A percentile compares a stretch with the other conserved stretches of the same genome.
These are phyloP conservation scores for Plasmodium adleri DNA, from an alignment of 169 alveolate species.

Conservation along the genomic window DNA sequence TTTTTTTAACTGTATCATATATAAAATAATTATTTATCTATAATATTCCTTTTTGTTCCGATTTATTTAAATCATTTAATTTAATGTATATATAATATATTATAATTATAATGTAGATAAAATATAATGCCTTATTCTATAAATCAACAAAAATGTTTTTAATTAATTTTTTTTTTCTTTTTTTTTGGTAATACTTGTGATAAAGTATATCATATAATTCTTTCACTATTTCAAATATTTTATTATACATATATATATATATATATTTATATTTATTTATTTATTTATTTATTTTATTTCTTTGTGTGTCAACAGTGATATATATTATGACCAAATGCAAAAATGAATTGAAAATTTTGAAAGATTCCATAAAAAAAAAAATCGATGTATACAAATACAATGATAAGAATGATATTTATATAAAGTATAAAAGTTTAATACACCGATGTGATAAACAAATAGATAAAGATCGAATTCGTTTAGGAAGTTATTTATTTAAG, in stretches of 20 bases:
- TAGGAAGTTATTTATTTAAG: constrained; percentile 24
- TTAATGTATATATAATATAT: no score
- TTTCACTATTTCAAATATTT: no score
- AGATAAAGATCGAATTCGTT: constrained; percentile 23
- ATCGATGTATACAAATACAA: neutral
- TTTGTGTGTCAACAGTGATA: neutral
- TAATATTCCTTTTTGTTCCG: no score
- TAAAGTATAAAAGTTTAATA: constrained; percentile 2
- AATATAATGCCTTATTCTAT: no score
- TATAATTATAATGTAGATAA: no score
- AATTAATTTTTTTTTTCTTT: no score
- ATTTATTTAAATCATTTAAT: no score
- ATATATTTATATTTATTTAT: neutral
- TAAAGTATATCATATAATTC: no score
- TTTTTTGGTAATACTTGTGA: no score
- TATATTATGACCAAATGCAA: neutral
- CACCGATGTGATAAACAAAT: constrained; percentile 20
- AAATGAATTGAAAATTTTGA: neutral
- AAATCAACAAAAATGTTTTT: no score
- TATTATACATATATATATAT: neutral
- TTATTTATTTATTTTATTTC: neutral
- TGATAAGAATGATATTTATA: constrained; percentile 4
- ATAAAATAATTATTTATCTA: no score
- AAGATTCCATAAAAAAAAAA: constrained; percentile 6
- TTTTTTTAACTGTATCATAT: no score